Evolutionary conservation across 148 eudicot genomes (phyloP).

Genomic region (Vaccinium myrtillus): DNA sequence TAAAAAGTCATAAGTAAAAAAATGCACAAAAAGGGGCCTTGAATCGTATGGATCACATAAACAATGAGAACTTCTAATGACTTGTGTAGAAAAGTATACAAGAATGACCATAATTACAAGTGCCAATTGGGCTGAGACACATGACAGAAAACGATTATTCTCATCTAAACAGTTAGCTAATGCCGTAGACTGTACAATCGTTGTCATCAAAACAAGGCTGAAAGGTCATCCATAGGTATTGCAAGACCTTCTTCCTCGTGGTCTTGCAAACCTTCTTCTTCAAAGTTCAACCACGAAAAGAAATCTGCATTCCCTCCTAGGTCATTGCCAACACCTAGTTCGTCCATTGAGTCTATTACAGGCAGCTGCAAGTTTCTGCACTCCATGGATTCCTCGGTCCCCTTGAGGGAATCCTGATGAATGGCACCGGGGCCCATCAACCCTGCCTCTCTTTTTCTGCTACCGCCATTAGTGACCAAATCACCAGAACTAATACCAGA

Average conservation of each 20-base stretch:
- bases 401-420: constrained; percentile 26
- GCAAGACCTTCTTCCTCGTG: constrained; percentile 45
- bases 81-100: constrained; percentile 38
- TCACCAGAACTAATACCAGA: constrained; percentile 17
- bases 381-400: constrained; percentile 35
- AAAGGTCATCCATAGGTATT: constrained; percentile 56
- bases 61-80: constrained; percentile 27
- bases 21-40: neutral
- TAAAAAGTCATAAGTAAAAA: neutral
- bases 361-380: constrained; percentile 25
- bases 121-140: constrained; percentile 35
- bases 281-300: constrained; percentile 31
- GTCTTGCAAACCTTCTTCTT: constrained; percentile 45
- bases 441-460: constrained; percentile 10
- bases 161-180: constrained; percentile 27
- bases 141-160: constrained; percentile 11
- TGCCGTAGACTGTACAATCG: constrained; percentile 45
- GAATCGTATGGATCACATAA: constrained; percentile 27
- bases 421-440: constrained; percentile 16
- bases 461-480: constrained; percentile 20
- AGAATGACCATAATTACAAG: constrained; percentile 57
- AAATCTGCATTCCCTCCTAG: constrained; percentile 10
- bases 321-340: constrained; percentile 7
- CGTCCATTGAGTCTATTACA: constrained; percentile 31
- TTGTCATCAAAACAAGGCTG: constrained; percentile 16